phyloP scores from a whole-genome alignment of 1,284 basidiomycete species.

The Irpex sp. region DNA sequence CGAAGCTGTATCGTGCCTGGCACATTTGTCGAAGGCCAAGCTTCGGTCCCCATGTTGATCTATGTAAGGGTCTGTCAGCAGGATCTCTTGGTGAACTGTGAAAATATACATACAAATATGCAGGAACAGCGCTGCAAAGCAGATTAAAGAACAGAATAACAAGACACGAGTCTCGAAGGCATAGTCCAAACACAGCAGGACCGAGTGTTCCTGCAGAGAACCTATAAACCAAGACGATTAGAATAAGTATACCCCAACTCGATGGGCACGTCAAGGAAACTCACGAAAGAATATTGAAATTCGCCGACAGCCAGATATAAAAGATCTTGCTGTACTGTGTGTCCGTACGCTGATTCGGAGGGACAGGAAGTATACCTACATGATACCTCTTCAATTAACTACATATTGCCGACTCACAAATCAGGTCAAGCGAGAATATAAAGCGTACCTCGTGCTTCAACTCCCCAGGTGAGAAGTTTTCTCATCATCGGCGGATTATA shows the following conservation, averaged over 20 bases:
- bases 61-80: slow-evolving; percentile 24
- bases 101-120: slow-evolving; percentile 48
- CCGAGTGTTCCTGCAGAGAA: slow-evolving; percentile 77
- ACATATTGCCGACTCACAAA: too few species aligned
- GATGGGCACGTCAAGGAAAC: slow-evolving; percentile 1
- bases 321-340: slow-evolving; percentile 69
- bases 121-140: slow-evolving; percentile 47
- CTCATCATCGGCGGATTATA: slow-evolving; percentile 8
- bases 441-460: slow-evolving; percentile 22
- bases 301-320: slow-evolving; percentile 73
- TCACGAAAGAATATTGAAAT: slow-evolving; percentile 72
- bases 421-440: not conserved
- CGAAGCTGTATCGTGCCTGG: slow-evolving; percentile 75
- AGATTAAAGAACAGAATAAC: slow-evolving; percentile 79
- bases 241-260: not conserved
- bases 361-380: slow-evolving; percentile 50
- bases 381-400: not conserved
- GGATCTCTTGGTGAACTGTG: slow-evolving; percentile 4
- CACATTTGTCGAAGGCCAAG: slow-evolving; percentile 89
- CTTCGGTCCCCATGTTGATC: slow-evolving; percentile 83
- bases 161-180: slow-evolving; percentile 67
- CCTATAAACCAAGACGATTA: slow-evolving; percentile 29
- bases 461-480: slow-evolving; percentile 21
- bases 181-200: slow-evolving; percentile 63
- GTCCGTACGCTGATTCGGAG: slow-evolving; percentile 49